phyloP scores from a whole-genome alignment of 352 stramenopile species.

The Globisporangium middletonii region DNA sequence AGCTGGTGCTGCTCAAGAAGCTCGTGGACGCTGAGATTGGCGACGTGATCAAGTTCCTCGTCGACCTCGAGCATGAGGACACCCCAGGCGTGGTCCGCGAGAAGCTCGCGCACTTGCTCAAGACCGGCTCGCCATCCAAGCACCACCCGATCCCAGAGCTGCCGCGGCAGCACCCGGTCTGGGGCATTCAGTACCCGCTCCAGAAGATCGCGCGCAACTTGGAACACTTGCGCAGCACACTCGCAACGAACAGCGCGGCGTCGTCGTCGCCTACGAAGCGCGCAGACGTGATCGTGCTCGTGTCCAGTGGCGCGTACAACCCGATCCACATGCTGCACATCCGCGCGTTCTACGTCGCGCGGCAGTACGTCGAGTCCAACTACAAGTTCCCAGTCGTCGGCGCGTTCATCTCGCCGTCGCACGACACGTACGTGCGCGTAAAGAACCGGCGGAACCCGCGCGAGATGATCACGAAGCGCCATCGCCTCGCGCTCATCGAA shows the following conservation, averaged over 20 bases:
- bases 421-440: slow-evolving; percentile 67
- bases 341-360: slow-evolving; percentile 66
- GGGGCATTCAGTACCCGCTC: slow-evolving; percentile 64
- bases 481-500: slow-evolving; percentile 60
- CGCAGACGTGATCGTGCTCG: slow-evolving; percentile 64
- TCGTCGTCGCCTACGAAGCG: slow-evolving; percentile 23
- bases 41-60: slow-evolving; percentile 59
- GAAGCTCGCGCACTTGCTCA: slow-evolving; percentile 32
- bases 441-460: slow-evolving; percentile 66
- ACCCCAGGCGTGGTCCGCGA: slow-evolving; percentile 22
- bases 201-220: slow-evolving; percentile 67
- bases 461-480: slow-evolving; percentile 72
- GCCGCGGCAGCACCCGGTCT: slow-evolving; percentile 35
- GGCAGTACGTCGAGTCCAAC: slow-evolving; percentile 73
- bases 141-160: slow-evolving; percentile 23
- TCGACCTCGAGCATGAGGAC: slow-evolving; percentile 37
- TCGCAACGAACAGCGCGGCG: slow-evolving; percentile 1
- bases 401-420: slow-evolving; percentile 70
- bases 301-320: slow-evolving; percentile 71
- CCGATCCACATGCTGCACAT: slow-evolving; percentile 77
- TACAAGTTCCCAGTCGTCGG: slow-evolving; percentile 75
- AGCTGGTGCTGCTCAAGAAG: slow-evolving; percentile 60
- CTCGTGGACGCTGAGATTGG: slow-evolving; percentile 65
- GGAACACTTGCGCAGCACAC: slow-evolving; percentile 26
- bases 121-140: slow-evolving; percentile 56